Evolutionary conservation across 352 stramenopile genomes (phyloP), one percentile per base, ranked within the genome.

Genomic region (Phytopythium litorale): DNA sequence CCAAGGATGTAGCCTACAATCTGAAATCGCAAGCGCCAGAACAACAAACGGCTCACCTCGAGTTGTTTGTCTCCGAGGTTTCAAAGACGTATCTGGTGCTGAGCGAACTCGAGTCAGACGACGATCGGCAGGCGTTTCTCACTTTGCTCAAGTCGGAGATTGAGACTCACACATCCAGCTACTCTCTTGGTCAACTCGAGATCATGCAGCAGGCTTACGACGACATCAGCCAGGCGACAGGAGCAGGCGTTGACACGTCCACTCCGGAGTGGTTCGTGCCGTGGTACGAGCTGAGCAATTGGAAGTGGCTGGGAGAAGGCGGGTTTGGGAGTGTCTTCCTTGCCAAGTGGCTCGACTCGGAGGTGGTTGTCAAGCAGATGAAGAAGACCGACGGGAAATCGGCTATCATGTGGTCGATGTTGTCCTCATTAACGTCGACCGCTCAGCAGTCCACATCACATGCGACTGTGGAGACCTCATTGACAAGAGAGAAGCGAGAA

Each of bases 341-440:
- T 1, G 54, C 54, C 16, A 59, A 59, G 37, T 51, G 54, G 54
- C 37, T 59, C 18, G 54, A 59, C 25, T 59, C 54, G 37, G 54
- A 59, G 16, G 70, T 76, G 19, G 60, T 73, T 0, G 56, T 56
- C 1, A 56, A 56, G 50, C 50, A 43, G 32, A 9, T 56, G 30
- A 56, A 56, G 50, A 23, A 16, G n/a, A 25, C 6, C 6, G 19
- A 40, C 7, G 15, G 1, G 8, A 33, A 23, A 5, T 8, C 46
- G 25, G 35, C 21, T 7, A n/a, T 21, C 11, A n/a, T n/a, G 46
- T 53, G 9, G 46, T 33, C 46, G 21, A 33, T 52, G 40, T 18
- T 15, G 15, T 33, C n/a, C 25, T 33, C 21, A 48, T 1, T 21
- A 18, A 11, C 40, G 16, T n/a, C 25, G n/a, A 33, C 21, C 5